These are phyloP conservation scores for Penicillium polonicum DNA, from an alignment of 2,329 filamentous ascomycete genomes.

Conservation along the genomic window DNA sequence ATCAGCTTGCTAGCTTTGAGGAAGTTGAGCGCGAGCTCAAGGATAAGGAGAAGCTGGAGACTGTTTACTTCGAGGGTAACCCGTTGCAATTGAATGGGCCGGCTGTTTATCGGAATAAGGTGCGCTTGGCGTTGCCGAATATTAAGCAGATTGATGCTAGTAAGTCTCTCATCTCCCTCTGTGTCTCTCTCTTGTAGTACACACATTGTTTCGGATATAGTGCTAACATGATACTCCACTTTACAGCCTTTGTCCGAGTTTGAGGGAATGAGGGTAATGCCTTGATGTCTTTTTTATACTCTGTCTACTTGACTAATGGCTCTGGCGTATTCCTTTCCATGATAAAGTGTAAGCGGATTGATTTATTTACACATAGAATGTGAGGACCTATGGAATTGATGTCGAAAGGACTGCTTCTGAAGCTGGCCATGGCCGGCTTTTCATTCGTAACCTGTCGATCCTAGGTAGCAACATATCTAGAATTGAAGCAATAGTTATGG, in stretches of 20 bases:
- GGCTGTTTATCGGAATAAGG: slow-evolving; percentile 92
- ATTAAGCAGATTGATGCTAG: slow-evolving; percentile 94
- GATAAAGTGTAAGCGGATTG: neutral
- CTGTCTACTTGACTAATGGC: neutral
- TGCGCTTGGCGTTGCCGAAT: slow-evolving; percentile 81
- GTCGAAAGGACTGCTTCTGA: neutral
- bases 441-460: neutral
- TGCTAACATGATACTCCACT: slow-evolving; percentile 9
- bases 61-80: slow-evolving; percentile 96
- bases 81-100: slow-evolving; percentile 76
- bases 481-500: too few relatives aligned
- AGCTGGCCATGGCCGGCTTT: neutral
- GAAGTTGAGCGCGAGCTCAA: slow-evolving; percentile 75
- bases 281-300: slow-evolving; percentile 4
- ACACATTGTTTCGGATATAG: neutral
- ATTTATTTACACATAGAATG: neutral
- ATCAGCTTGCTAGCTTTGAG: slow-evolving; percentile 72
- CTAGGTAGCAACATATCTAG: neutral
- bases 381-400: neutral
- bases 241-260: slow-evolving; percentile 33
- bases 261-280: neutral
- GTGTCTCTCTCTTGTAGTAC: neutral
- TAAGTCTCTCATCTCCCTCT: slow-evolving; percentile 54
- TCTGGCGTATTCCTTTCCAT: neutral
- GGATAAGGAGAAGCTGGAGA: slow-evolving; percentile 77